Conservation (phyloP, 2,329 filamentous ascomycete genomes). For the Drechslerella dactyloides region DNA sequence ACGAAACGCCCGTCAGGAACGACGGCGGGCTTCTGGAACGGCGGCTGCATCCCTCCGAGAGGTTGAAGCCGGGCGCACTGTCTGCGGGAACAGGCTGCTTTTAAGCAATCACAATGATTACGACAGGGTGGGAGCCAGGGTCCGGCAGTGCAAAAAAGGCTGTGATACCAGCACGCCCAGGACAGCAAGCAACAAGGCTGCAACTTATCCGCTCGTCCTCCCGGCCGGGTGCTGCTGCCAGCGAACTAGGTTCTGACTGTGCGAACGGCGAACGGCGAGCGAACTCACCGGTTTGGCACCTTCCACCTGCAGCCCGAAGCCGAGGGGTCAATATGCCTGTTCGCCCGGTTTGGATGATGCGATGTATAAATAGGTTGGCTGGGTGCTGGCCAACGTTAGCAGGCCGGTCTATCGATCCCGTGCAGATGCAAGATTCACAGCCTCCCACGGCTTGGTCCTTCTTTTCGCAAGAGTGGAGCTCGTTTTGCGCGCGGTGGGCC, state of each 20-base stretch:
- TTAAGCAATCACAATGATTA: conserved; percentile 18
- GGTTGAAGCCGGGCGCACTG: neutral
- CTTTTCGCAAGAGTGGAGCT: neutral
- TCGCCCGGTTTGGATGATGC: neutral
- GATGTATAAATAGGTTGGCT: neutral
- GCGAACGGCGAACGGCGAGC: too few species aligned
- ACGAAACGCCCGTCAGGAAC: conserved; percentile 18
- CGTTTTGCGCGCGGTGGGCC: neutral
- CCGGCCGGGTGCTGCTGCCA: neutral
- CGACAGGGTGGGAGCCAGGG: neutral
- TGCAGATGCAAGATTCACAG: conserved; percentile 25
- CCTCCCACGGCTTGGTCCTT: conserved; percentile 2
- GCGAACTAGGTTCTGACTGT: neutral
- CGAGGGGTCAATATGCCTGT: neutral
- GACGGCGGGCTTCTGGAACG: conserved; percentile 20
- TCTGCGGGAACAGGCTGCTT: conserved; percentile 13
- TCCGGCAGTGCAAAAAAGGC: neutral
- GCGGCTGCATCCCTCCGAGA: conserved; percentile 25
- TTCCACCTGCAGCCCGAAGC: neutral
- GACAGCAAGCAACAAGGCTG: neutral
- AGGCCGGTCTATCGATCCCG: neutral
- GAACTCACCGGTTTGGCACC: too few species aligned
- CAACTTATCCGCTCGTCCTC: conserved; percentile 1
- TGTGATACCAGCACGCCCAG: conserved; percentile 1
- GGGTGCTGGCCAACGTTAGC: neutral